Evolutionary conservation across 768 basidiomycete genomes (phyloP).

Genomic region (Pholiota conissans): DNA sequence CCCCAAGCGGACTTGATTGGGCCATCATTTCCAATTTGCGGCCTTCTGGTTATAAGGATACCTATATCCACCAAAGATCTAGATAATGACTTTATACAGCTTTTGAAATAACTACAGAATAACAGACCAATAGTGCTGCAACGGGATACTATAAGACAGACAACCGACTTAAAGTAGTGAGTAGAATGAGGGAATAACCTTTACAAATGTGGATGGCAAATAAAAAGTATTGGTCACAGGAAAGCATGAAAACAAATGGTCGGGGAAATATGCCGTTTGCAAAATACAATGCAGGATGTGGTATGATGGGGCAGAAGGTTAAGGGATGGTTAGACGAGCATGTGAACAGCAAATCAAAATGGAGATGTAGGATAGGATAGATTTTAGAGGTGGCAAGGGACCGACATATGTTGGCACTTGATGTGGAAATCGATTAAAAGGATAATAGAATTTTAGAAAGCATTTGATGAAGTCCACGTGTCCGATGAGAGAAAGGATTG

Average conservation of each 20-base stretch:
- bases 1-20: no score
- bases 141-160: slow-evolving; percentile 68
- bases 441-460: slow-evolving; percentile 36
- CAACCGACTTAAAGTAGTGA: slow-evolving; percentile 53
- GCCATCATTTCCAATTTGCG: no score
- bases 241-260: slow-evolving; percentile 55
- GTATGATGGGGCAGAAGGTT: slow-evolving; percentile 35
- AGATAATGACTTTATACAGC: slow-evolving; percentile 58
- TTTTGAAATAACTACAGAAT: slow-evolving; percentile 71
- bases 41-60: no score
- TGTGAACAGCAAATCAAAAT: slow-evolving; percentile 44
- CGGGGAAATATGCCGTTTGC: slow-evolving; percentile 60
- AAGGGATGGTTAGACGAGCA: slow-evolving; percentile 38
- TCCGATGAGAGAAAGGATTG: slow-evolving; percentile 21
- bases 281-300: slow-evolving; percentile 66
- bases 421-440: slow-evolving; percentile 35
- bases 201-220: slow-evolving; percentile 54
- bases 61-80: slow-evolving; percentile 27
- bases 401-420: slow-evolving; percentile 14
- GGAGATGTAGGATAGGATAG: slow-evolving; percentile 38
- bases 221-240: slow-evolving; percentile 43
- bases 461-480: slow-evolving; percentile 24
- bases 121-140: slow-evolving; percentile 66
- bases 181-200: slow-evolving; percentile 51
- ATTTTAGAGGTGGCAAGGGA: slow-evolving; percentile 36